Evolutionary conservation across 139 green algal genomes (phyloP), one percentile per base, ranked within the genome.

Genomic region (Marvania coccoides): DNA sequence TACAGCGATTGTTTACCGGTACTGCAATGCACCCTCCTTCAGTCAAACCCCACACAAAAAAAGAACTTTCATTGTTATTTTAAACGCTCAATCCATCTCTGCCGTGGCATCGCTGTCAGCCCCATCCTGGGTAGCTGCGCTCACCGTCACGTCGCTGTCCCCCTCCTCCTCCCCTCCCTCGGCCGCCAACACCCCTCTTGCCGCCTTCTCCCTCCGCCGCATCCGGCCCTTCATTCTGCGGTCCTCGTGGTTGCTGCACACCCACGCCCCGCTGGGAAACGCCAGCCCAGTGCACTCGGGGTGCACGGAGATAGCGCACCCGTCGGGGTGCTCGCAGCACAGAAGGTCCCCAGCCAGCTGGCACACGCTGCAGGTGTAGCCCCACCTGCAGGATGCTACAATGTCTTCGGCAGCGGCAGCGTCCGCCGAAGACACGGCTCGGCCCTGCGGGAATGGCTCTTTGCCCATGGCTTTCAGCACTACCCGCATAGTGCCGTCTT

Each of bases 291-390:
- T 74, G 58, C 72, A 79, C 13, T 70, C 65, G 29, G 29, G n/a
- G 59, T 79, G 72, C 5, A 64, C 61, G 60, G 47, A 67, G 30
- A 79, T 64, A 35, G 45, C 46, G 59, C 72, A 79, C 5, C 34
- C 39, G 59, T 74, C 53, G 34, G 59, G 55, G 40, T 79, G 72
- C 58, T 81, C 74, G 64, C 74, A 81, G 70, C 74, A 81, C 35
- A 81, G 58, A 45, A 81, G 63, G 63, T 81, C 74, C 7, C 74
- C 74, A 3, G 63, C 64, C 46, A 75, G 58, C 31, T 61, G 37
- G 56, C 74, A 81, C 26, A 75, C 51, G 3, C 56, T 57, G 58
- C 74, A 81, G 19, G 65, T 39, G 63, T 73, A 79, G 48, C 63
- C 65, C 74, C 74, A 81, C n/a, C 64, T 38, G 58, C 72, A 79